Evolutionary conservation across 495 filamentous ascomycete genomes (phyloP), one percentile per base, ranked within the genome.

Genomic region (Xylaria bambusicola): DNA sequence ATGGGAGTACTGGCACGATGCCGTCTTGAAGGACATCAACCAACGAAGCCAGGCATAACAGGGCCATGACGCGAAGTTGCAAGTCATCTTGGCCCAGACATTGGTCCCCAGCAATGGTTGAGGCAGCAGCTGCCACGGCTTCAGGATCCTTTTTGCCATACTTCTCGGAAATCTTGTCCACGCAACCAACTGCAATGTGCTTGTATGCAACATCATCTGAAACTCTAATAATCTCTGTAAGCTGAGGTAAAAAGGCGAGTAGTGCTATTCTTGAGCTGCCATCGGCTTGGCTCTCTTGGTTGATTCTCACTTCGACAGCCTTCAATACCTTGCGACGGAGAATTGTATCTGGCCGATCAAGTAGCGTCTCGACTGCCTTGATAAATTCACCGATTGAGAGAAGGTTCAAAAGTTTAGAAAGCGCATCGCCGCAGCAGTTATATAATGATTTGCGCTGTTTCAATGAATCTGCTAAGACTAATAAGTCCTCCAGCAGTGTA

Each of bases 41-140:
- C 69, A 94, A 85, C 2, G 91, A 94, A 0, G 93, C 88, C 42
- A 98, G 77, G 68, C 91, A 96, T 21, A 97, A 76, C n/a, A 97
- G 75, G 40, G 91, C 89, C 76, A 93, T 86, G 56, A 90, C 80
- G 20, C 88, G 87, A 27, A 97, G 82, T 41, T 82, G 82, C 57
- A 81, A 77, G 66, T 95, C 90, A 4, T 80, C 71, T 67, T 87
- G 86, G 40, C 87, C 88, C 24, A 98, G 80, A 60, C 89, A 93
- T 58, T 88, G 77, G 31, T 82, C 73, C 44, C 90, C 84, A n/a
- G 88, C 85, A 66, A 98, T 87, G 6, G 88, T 85, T 49, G 84
- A 76, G 10, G 91, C 90, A 23, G 91, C 86, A 51, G 86, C 86
- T 7, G 77, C 74, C 31, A 85, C 81, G 5, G 80, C 78, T 58